Base-by-base conservation (phyloP, 768 basidiomycete species). In the Mrakia hoshinonis region DNA sequence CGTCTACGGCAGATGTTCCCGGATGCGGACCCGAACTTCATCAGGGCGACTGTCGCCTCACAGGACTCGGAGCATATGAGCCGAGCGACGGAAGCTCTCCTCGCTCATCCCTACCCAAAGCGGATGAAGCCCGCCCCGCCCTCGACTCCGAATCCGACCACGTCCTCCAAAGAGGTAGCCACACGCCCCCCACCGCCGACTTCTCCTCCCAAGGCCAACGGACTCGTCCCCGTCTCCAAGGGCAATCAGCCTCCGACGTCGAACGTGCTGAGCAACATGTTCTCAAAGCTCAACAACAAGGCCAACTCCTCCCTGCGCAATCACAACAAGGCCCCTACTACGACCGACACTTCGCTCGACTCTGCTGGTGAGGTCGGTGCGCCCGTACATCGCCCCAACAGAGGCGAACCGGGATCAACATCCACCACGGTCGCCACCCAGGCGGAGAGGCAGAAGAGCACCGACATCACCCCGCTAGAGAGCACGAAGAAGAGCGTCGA, bases 1-100 rank as follows among this genome's bases (percentile, higher is more conserved):
- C 24, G 0, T 26, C 7, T 0, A 3, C 11, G 51, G 3, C 61
- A 74, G 54, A 64, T 77, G 69, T 78, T 78, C 63, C 77, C 78
- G 22, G 75, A 77, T 47, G 74, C 74, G 13, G 75, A 76, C 22
- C 71, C 61, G 0, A 48, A 22, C 20, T 74, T 74, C 54, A 70
- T 77, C 43, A 62, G 51, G 15, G 60, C 55, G 10, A 47, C 70
- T 0, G 61, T 77, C 12, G 20, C 70, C 13, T 64, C 70, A 18
- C 52, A 54, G 5, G 20, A 51, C 22, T 39, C 51, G 11, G 58
- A 70, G 18, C 60, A 67, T 31, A 43, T 69, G 49, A 48, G 70
- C 29, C 73, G 68, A 1, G 76, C 75, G 11, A 73, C 69, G 24
- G 68, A 68, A 20, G 39, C 48, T 18, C 67, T 75, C 2, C 65